These are phyloP conservation scores for Nicotiana rustica DNA, from an alignment of 305 asterid species.

Conservation along the genomic window DNA sequence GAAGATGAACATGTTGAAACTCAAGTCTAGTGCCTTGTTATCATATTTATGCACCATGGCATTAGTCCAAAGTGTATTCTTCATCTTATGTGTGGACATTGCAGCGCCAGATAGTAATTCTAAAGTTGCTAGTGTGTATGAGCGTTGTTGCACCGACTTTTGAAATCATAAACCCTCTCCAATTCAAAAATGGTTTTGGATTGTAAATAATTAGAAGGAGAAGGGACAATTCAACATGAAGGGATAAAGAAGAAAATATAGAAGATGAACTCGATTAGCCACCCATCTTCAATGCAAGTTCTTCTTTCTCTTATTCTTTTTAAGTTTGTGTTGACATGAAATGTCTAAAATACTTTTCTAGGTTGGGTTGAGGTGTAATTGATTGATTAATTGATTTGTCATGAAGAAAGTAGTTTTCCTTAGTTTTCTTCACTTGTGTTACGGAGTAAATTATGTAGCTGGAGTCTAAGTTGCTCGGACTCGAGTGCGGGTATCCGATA, in stretches of 20 bases:
- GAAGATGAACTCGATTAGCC: constrained; percentile 23
- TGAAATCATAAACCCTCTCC: neutral
- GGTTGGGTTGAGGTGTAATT: neutral
- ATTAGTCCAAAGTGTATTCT: neutral
- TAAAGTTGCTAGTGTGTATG: neutral
- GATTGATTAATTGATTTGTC: neutral
- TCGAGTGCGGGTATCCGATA: too few species aligned
- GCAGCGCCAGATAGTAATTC: neutral
- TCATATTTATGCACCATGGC: neutral
- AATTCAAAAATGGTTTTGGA: neutral
- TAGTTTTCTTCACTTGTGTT: neutral
- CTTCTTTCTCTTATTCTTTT: neutral
- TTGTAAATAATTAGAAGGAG: neutral
- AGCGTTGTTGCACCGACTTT: neutral
- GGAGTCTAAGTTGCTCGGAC: too few species aligned
- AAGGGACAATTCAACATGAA: neutral
- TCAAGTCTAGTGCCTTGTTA: neutral
- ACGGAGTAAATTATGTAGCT: neutral
- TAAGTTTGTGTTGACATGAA: neutral
- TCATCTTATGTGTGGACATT: neutral
- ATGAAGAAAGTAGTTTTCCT: neutral
- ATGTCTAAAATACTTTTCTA: neutral
- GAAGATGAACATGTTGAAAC: neutral
- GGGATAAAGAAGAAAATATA: neutral
- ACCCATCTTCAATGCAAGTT: neutral